Conservation (phyloP, 257 asterid species). For the Lycium ferocissimum region DNA sequence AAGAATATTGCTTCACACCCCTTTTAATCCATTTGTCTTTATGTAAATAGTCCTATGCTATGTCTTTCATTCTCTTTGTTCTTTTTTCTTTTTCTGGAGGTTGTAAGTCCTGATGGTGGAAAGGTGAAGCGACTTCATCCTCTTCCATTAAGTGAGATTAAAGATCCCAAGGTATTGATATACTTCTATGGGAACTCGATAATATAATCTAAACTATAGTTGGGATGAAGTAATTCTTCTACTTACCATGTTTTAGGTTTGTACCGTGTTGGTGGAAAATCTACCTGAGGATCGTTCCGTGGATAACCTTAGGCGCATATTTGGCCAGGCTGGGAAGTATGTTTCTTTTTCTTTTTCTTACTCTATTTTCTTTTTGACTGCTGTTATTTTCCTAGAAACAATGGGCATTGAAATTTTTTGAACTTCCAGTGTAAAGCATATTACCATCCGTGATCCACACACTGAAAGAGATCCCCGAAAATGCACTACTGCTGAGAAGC, state of each 20-base stretch:
- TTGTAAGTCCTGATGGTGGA: constrained; percentile 77
- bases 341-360: constrained; percentile 34
- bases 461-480: constrained; percentile 67
- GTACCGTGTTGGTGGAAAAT: constrained; percentile 97
- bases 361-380: background rate
- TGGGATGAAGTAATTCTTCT: background rate
- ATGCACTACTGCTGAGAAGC: constrained; percentile 81
- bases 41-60: constrained; percentile 19
- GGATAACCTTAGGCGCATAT: constrained; percentile 76
- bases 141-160: constrained; percentile 63
- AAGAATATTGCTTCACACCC: constrained; percentile 17
- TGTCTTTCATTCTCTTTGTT: constrained; percentile 22
- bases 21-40: background rate
- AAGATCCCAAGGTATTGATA: constrained; percentile 77
- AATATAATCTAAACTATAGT: constrained; percentile 1
- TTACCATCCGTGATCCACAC: constrained; percentile 77
- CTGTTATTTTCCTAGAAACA: constrained; percentile 18
- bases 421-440: constrained; percentile 64
- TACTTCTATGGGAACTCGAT: constrained; percentile 11
- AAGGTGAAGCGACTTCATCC: constrained; percentile 87
- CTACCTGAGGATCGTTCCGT: constrained; percentile 94
- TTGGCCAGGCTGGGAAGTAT: constrained; percentile 91
- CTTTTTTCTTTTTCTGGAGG: constrained; percentile 51
- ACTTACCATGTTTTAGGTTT: constrained; percentile 52
- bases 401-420: constrained; percentile 31